Base-by-base conservation (phyloP, 768 basidiomycete genomes). In the Tulasnella sp. region DNA sequence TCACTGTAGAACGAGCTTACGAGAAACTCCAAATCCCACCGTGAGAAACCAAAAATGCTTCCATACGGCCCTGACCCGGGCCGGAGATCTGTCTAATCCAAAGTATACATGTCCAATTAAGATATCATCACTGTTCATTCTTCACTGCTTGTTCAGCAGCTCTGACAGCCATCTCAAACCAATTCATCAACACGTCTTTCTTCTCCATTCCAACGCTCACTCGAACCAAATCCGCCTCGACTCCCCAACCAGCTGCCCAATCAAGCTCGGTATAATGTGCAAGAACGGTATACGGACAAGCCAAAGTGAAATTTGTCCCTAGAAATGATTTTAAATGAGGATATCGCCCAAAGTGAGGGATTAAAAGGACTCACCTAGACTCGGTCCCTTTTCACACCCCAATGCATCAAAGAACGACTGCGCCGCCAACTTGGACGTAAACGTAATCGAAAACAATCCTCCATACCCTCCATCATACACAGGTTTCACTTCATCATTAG, bases 231-330 rank as follows among this genome's bases (percentile, higher is more conserved):
- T 78, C 79, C 47, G 69, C 69, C 60, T 93, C 87, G 10, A 99
- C 87, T 16, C 87, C 91, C 65, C 77, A 93, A 55, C 72, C 67
- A 44, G 76, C 80, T 13, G 92, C 93, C 93, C 93, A 99, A 32
- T 83, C 86, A 56, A 93, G 67, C 65, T 99, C 93, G 0, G 67
- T 62, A 58, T 78, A 96, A 64, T 98, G 93, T 32, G 87, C 93
- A 22, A 99, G 71, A 53, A 98, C 79, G 8, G 88, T 86, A 63
- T 88, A 98, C 22, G 92, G 93, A 58, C 81, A 91, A 28, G 90
- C 89, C 27, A 98, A 73, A 2, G 93, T 96, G 64, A 96, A 96
- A 71, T 89, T 95, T 19, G 93, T 96, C 2, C 93, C 93, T 51
- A 19, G 35, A 45, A 58, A 59, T n/a, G n/a, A n/a, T n/a, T n/a